Evolutionary conservation across 306 rosid species (phyloP).

Genomic region (Adenanthera pavonina): DNA sequence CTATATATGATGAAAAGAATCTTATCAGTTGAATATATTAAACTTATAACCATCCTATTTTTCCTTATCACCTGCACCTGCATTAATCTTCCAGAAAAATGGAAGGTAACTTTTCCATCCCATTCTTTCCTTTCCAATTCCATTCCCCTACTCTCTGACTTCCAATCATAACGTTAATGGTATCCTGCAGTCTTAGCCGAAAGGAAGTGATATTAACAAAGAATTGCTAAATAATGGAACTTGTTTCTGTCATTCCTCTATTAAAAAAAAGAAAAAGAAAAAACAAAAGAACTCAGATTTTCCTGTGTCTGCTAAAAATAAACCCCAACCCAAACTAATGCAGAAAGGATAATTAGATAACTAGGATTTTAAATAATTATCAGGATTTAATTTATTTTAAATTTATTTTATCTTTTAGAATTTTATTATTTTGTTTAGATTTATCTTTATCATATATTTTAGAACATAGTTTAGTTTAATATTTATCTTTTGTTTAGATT

Average conservation of each 20-base stretch:
- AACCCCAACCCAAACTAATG: neutral
- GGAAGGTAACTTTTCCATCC: neutral
- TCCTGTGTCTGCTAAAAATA: neutral
- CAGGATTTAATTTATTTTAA: too few relatives aligned
- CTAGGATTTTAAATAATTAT: too few relatives aligned
- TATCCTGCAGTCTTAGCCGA: neutral
- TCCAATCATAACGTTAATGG: neutral
- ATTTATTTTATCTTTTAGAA: too few relatives aligned
- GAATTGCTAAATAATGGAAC: neutral
- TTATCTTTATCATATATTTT: too few relatives aligned
- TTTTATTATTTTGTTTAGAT: too few relatives aligned
- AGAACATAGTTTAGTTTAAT: too few relatives aligned
- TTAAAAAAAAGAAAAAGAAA: neutral
- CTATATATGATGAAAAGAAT: neutral
- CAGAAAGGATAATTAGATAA: too few relatives aligned
- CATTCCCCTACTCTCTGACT: neutral
- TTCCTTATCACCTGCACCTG: neutral
- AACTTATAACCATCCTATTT: neutral
- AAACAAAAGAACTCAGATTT: neutral
- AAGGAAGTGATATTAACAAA: neutral
- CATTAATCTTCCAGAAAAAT: neutral
- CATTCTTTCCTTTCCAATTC: neutral
- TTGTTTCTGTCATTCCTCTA: neutral
- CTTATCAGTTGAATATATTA: neutral
- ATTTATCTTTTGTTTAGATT: too few relatives aligned